Evolutionary conservation across 1,139 yeast species (phyloP), one percentile per base, ranked within the genome.

Genomic region (Lodderomyces parapsilosis): DNA sequence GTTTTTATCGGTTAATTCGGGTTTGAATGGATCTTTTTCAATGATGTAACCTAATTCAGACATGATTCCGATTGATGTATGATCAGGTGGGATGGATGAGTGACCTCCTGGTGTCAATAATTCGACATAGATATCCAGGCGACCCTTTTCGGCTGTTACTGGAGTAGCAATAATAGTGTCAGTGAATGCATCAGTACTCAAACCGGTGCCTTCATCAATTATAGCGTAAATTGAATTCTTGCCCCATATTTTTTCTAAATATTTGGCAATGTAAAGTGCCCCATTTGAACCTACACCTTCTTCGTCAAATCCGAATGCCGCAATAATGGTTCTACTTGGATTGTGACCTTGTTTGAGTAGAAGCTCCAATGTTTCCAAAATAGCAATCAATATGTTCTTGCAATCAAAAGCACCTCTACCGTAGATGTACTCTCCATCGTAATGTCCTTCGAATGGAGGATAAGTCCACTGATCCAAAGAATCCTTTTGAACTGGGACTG

Each of bases 401-500:
- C 76, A 68, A 52, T 71, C 78, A 8, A 63, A 49, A 4, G 74
- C 57, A 23, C 77, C 77, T 47, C 77, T 60, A 4, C 78, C 78
- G 44, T 58, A 70, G 13, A 72, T 53, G 37, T 38, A 60, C 14
- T 53, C 46, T 3, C 86, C 86, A 53, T 86, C 95, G 55, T 68
- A 86, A 54, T 75, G 72, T 2, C 86, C 96, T 7, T 74, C 72
- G 49, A 80, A 86, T 20, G 96, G 95, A 9, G 83, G 83, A 54
- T 80, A 74, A 2, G 68, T 71, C 96, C 96, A 87, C 39, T 74
- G 68, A 31, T 60, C 68, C 36, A 74, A 58, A n/a, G 88, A 77
- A 18, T 70, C 81, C 22, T 65, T 59, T 54, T 81, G 82, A n/a
- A 86, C 86, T 0, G 96, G 96, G 11, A 88, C 96, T 3, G 84